phyloP scores from a whole-genome alignment of 1,284 basidiomycete genomes.

The Ceratobasidium sp. region DNA sequence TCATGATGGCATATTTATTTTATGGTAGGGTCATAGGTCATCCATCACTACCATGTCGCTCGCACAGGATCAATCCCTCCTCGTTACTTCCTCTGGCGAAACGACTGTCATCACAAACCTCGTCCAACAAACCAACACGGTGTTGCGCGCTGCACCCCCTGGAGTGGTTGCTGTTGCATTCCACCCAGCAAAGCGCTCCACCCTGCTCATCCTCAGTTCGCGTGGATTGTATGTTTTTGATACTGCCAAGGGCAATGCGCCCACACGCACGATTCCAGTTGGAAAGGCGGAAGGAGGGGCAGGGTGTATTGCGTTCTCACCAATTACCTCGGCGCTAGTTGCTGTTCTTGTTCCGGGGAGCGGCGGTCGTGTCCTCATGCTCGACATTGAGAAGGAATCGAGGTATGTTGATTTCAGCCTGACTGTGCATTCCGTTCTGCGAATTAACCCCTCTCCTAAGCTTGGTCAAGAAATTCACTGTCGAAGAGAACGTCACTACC shows the following conservation, averaged over 20 bases:
- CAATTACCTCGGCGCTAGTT: constrained; percentile 73
- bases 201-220: constrained; percentile 63
- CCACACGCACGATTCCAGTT: constrained; percentile 61
- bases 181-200: constrained; percentile 64
- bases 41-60: constrained; percentile 33
- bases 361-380: constrained; percentile 63
- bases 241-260: constrained; percentile 62
- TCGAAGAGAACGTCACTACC: constrained; percentile 62
- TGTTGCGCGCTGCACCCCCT: constrained; percentile 25
- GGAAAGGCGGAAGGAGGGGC: constrained; percentile 57
- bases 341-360: constrained; percentile 64
- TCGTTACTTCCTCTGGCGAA: constrained; percentile 23
- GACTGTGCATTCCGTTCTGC: neutral
- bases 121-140: constrained; percentile 25
- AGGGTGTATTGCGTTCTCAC: constrained; percentile 64
- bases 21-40: constrained; percentile 38
- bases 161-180: constrained; percentile 58
- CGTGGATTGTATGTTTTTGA: constrained; percentile 67
- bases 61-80: constrained; percentile 27
- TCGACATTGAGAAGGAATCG: constrained; percentile 69
- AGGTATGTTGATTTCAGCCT: constrained; percentile 6
- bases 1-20: neutral
- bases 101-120: constrained; percentile 33
- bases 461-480: constrained; percentile 61
- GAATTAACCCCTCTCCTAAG: constrained; percentile 51